Evolutionary conservation across 1,284 basidiomycete genomes (phyloP).

Genomic region (Moniliella sp.): DNA sequence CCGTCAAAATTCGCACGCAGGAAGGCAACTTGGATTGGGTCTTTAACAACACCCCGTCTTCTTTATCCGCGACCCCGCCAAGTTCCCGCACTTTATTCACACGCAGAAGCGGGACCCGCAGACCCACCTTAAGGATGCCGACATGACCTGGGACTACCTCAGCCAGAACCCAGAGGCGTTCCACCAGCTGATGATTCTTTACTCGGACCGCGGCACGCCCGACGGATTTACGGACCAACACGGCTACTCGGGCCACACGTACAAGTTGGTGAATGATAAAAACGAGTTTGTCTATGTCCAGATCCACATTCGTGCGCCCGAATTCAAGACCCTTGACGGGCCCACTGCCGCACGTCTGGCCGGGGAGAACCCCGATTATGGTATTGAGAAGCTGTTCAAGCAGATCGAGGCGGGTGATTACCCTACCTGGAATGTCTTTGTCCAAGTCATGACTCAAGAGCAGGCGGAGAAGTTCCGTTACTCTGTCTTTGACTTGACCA

Average conservation of each 20-base stretch:
- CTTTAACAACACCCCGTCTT: conserved; percentile 16
- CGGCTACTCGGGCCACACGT: conserved; percentile 80
- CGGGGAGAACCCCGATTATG: conserved; percentile 51
- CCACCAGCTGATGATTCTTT: conserved; percentile 71
- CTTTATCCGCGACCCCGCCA: conserved; percentile 15
- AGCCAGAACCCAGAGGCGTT: conserved; percentile 71
- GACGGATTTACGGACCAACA: conserved; percentile 46
- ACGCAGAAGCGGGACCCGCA: conserved; percentile 41
- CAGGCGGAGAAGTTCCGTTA: conserved; percentile 76
- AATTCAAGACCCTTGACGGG: conserved; percentile 35
- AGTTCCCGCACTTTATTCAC: conserved; percentile 21
- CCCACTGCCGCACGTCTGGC: conserved; percentile 40
- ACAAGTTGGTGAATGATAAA: conserved; percentile 61
- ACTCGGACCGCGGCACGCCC: conserved; percentile 69
- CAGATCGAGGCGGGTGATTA: conserved; percentile 54
- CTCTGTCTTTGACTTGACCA: conserved; percentile 72
- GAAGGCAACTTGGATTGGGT: conserved; percentile 12
- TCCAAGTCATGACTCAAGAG: conserved; percentile 64
- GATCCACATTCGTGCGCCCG: conserved; percentile 54
- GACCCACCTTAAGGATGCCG: conserved; percentile 55
- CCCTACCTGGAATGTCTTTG: conserved; percentile 57
- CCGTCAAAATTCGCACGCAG: conserved; percentile 15
- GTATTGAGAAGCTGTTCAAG: conserved; percentile 47
- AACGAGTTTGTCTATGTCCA: conserved; percentile 57
- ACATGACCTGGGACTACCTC: conserved; percentile 52